Evolutionary conservation across 1,284 basidiomycete genomes (phyloP).

Genomic region (Golubevia pallescens): DNA sequence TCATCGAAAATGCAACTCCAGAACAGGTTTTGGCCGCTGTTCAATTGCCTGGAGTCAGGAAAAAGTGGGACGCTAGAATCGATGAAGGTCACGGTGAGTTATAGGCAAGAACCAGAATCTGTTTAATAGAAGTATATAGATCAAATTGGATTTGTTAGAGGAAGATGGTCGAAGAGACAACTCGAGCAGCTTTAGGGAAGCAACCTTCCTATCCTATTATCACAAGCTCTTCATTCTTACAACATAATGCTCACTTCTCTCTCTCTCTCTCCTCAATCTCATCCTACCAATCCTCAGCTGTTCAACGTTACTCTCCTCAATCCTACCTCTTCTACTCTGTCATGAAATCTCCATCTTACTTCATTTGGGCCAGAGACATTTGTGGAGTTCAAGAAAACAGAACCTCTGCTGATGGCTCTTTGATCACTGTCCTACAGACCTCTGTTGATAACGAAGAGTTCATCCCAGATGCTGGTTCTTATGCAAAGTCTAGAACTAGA

Average conservation of each 20-base stretch:
- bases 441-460: conserved; percentile 38
- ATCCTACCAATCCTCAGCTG: neutral
- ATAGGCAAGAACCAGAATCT: no score
- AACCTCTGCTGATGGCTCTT: conserved; percentile 18
- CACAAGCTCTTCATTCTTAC: no score
- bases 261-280: neutral
- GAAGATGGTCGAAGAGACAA: neutral
- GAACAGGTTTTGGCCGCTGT: conserved; percentile 39
- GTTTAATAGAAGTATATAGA: no score
- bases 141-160: neutral
- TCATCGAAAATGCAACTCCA: conserved; percentile 49
- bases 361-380: conserved; percentile 56
- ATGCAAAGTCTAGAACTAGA: conserved; percentile 40
- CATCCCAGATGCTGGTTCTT: conserved; percentile 43
- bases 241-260: no score
- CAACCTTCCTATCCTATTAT: no score
- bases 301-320: conserved; percentile 11
- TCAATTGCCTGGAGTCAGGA: conserved; percentile 49
- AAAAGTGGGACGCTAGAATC: conserved; percentile 53
- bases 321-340: conserved; percentile 41
- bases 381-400: conserved; percentile 45
- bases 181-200: no score
- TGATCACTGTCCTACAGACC: conserved; percentile 38
- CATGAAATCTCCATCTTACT: conserved; percentile 49
- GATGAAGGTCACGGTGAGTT: conserved; percentile 18